Evolutionary conservation across 495 filamentous ascomycete genomes (phyloP), one percentile per base, ranked within the genome.

Genomic region (Haplographium delicatum): DNA sequence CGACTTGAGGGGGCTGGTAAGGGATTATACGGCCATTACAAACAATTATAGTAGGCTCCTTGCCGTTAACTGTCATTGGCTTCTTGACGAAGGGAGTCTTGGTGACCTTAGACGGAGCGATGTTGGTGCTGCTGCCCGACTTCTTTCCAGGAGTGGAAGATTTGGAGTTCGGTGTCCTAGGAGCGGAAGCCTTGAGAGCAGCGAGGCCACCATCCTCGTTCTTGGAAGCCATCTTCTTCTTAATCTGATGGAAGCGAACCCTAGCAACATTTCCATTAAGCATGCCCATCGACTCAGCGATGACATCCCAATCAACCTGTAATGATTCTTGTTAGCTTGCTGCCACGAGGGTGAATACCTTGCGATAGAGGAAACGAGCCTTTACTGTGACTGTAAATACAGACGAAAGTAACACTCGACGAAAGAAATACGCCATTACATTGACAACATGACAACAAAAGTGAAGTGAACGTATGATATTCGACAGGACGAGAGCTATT

Each of bases 241-340:
- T 62, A 31, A 62, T 57, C 25, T 62, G 59, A 7, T 53, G 22
- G 16, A 49, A 62, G 18, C 59, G 51, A 11, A 38, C 35, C 10
- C 13, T 35, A 0, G 59, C 57, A 5, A 37, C 42, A 2, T 5
- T 28, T 10, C 16, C 56, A 30, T 53, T 61, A 19, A 37, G 51
- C 19, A 45, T 45, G 18, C 59, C 59, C 8, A 31, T 26, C 28
- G 39, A 42, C 22, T 41, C 30, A 16, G 60, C 60, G 23, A 64
- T 48, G 6, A 25, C 56, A 11, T 60, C 52, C 50, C 58, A 60
- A 23, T 64, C 56, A 25, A 62, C 53, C 59, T 64, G 35, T 19
- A 19, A 15, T 15, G 6, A 33, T 15, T 49, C 33, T 20, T 13
- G 22, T 23, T 16, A 24, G 10, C 8, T 5, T 4, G 0, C 11